Evolutionary conservation across 805 yeast species (phyloP).

Genomic region (Yamadazyma tumulicola): DNA sequence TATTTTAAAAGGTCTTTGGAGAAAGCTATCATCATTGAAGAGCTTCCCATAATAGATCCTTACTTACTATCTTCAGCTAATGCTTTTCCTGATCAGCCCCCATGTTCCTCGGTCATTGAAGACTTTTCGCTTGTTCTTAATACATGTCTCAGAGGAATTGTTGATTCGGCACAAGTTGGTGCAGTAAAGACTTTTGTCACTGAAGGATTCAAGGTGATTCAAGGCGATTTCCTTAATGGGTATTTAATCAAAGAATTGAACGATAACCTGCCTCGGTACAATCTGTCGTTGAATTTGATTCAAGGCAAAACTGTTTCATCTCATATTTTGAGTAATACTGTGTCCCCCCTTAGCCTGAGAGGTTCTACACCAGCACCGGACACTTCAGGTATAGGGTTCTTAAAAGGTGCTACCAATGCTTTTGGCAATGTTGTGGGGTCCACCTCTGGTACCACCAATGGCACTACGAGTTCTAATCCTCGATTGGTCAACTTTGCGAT

Average conservation of each 20-base stretch:
- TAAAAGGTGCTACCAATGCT: conserved; percentile 43
- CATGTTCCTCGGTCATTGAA: conserved; percentile 81
- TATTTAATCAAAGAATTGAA: conserved; percentile 31
- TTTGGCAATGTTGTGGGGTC: conserved; percentile 39
- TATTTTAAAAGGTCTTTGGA: conserved; percentile 76
- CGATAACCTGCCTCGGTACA: conserved; percentile 41
- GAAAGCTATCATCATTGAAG: conserved; percentile 77
- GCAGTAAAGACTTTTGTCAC: conserved; percentile 54
- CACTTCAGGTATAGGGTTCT: conserved; percentile 30
- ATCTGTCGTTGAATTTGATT: conserved; percentile 24
- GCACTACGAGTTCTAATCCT: conserved; percentile 33
- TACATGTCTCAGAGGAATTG: conserved; percentile 57
- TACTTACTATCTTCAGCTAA: conserved; percentile 22
- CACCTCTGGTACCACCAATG: conserved; percentile 16
- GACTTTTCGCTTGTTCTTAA: conserved; percentile 76
- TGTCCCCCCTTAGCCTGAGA: conserved; percentile 14
- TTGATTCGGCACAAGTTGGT: conserved; percentile 67
- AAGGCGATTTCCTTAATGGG: conserved; percentile 60
- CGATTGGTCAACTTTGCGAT: conserved; percentile 60
- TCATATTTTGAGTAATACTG: conserved; percentile 11
- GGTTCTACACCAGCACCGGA: conserved; percentile 35
- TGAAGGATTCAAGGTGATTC: conserved; percentile 56
- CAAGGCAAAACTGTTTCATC: conserved; percentile 2
- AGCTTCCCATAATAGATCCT: conserved; percentile 53
- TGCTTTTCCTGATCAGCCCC: conserved; percentile 52